Evolutionary conservation across 805 yeast species (phyloP).

Genomic region (Saturnispora sanitii): DNA sequence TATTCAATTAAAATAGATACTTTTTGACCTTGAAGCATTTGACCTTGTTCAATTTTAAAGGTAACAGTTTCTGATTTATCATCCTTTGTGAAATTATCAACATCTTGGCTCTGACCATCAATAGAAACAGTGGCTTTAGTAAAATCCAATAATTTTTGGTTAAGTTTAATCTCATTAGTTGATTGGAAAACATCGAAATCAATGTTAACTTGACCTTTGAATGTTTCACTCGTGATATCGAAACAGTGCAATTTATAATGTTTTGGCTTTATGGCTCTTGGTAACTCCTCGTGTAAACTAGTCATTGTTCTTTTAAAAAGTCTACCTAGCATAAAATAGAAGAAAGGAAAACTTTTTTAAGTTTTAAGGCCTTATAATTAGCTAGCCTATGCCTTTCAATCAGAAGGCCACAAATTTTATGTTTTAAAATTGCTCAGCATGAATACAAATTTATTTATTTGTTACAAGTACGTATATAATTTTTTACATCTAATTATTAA

Average conservation of each 20-base stretch:
- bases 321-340: background rate
- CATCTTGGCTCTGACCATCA: conserved; percentile 21
- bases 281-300: conserved; percentile 39
- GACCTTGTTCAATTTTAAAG: conserved; percentile 37
- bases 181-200: conserved; percentile 34
- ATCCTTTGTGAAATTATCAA: conserved; percentile 14
- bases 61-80: conserved; percentile 52
- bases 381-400: no score
- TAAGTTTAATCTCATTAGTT: conserved; percentile 38
- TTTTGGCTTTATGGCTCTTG: conserved; percentile 50
- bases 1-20: conserved; percentile 28
- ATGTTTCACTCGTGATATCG: conserved; percentile 47
- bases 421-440: no score
- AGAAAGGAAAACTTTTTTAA: background rate
- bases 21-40: conserved; percentile 25
- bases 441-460: no score
- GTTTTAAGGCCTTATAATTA: no score
- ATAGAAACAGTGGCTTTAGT: conserved; percentile 16
- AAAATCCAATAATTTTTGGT: conserved; percentile 36
- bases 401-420: no score
- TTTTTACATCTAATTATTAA: background rate
- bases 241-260: conserved; percentile 57
- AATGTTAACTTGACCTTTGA: conserved; percentile 39
- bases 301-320: conserved; percentile 7
- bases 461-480: background rate